Evolutionary conservation across 805 yeast species (phyloP), one percentile per base, ranked within the genome.

Genomic region (Candida maris): DNA sequence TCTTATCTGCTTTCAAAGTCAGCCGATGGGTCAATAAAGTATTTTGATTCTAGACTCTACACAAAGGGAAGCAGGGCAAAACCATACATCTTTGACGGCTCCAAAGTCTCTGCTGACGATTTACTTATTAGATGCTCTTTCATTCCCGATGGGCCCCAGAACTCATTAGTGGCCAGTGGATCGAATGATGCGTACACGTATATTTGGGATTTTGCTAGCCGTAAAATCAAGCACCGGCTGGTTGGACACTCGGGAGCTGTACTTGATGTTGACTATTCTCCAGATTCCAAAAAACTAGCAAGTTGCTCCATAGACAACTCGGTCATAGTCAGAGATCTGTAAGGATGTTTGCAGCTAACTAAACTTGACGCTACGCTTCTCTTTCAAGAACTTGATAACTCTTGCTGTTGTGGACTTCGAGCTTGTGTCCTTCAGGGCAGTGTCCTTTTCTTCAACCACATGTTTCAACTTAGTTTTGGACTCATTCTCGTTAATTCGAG

Each of bases 211-310:
- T 62, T 72, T 12, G 65, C 66, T 4, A 63, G 81, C 0, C 61
- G 76, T 34, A 65, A 65, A 32, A 46, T 79, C 18, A 41, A 67
- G 5, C 60, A 66, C 31, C 77, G 79, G 47, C 55, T 70, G 7
- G 62, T 66, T 3, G 89, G 88, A 2, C 89, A 85, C 49, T 45
- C 51, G 4, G 83, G 87, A 0, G 58, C 79, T 1, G 83, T 79
- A 0, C 56, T 79, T 18, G 87, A 77, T 54, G 72, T 81, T 6
- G 79, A 73, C 47, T 71, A 67, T 5, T 44, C 46, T 3, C 24
- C 26, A 6, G 53, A 54, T 10, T 50, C 49, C 3, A 61, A 60
- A 0, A 59, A 70, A 10, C 24, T 79, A 7, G 54, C 71, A 2
- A 67, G 80, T 13, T 58, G 77, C 4, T 75, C 84, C 4, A 61